A percentile compares a stretch with the other conserved stretches of the same genome.
phyloP scores from a whole-genome alignment of 345 rosid genomes.

The Citropsis articulata region DNA sequence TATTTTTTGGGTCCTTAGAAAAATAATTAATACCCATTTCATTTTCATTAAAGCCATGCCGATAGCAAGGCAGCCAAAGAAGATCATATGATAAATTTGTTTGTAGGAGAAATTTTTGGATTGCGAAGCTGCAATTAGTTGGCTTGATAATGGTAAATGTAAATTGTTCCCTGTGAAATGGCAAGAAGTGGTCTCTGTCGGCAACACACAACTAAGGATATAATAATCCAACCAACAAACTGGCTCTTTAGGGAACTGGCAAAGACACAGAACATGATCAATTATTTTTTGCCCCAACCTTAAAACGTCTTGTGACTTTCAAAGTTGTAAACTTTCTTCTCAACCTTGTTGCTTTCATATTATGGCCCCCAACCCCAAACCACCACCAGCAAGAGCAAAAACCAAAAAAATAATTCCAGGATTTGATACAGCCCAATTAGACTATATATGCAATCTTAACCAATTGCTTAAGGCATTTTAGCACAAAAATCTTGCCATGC shows the following conservation, averaged over 20 bases:
- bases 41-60: too few species aligned
- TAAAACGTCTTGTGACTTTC: neutral
- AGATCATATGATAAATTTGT: neutral
- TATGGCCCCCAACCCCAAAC: too few species aligned
- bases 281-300: neutral
- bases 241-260: neutral
- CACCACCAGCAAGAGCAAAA: too few species aligned
- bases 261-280: neutral
- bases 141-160: neutral
- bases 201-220: neutral
- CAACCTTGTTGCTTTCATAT: too few species aligned
- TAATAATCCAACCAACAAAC: neutral
- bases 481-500: neutral
- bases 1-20: neutral
- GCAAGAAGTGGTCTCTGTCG: neutral
- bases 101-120: neutral
- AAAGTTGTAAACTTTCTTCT: neutral
- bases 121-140: neutral
- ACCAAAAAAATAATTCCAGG: neutral
- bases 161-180: neutral
- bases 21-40: too few species aligned
- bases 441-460: neutral
- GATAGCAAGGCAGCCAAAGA: too few species aligned
- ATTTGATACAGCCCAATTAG: conserved; percentile 9
- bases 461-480: neutral